Conservation (phyloP, 805 yeast species). For the Cyberlindnera euphorbiiphila region DNA sequence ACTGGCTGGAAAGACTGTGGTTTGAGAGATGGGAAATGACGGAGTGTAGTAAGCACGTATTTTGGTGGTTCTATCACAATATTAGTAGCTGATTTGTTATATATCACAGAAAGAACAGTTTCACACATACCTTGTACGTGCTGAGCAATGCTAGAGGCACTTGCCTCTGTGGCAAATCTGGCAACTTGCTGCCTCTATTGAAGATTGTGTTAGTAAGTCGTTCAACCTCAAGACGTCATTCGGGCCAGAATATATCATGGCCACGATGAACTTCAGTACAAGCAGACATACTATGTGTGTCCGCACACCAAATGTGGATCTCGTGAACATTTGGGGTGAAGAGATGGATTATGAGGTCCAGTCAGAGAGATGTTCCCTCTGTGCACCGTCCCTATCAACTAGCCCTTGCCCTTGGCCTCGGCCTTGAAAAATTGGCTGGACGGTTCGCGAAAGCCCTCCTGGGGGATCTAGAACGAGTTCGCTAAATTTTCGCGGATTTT, state of each 20-base stretch:
- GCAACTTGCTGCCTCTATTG: constrained; percentile 20
- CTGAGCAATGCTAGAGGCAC: constrained; percentile 2
- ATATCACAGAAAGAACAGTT: no score
- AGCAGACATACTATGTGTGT: constrained; percentile 8
- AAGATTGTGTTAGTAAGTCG: constrained; percentile 9
- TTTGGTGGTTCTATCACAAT: constrained; percentile 48
- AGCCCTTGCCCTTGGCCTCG: no score
- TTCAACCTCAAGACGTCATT: neutral
- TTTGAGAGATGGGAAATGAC: constrained; percentile 87
- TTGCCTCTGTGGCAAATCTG: constrained; percentile 24
- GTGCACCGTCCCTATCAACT: no score
- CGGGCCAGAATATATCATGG: no score
- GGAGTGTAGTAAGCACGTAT: constrained; percentile 70
- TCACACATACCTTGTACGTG: constrained; percentile 24
- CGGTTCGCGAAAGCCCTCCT: no score
- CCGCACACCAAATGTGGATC: constrained; percentile 8
- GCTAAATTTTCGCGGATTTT: neutral
- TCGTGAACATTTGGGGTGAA: constrained; percentile 11
- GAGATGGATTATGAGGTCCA: no score
- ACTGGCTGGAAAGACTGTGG: constrained; percentile 78
- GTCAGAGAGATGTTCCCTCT: no score
- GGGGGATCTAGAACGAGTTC: neutral
- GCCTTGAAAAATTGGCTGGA: no score
- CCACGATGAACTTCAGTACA: no score
- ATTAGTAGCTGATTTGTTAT: constrained; percentile 4